phyloP scores from a whole-genome alignment of 192 early-diverging fungal genomes.

The Phlyctochytrium planicorne region DNA sequence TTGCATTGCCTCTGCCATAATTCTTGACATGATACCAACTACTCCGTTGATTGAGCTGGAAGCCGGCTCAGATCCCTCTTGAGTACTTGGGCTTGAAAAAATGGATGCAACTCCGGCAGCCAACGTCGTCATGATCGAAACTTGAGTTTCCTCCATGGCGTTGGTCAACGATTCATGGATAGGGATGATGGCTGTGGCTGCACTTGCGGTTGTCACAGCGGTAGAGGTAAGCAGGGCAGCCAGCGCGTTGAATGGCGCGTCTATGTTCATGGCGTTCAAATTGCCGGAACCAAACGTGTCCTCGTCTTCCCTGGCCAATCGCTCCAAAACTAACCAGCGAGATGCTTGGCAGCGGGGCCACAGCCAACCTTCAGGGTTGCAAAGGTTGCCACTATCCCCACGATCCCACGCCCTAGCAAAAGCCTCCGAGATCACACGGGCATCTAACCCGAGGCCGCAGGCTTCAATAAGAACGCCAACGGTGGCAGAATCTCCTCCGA shows the following conservation, averaged over 20 bases:
- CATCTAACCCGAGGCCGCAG: conserved; percentile 13
- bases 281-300: not conserved
- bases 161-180: no score
- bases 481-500: conserved; percentile 6
- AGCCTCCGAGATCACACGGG: conserved; percentile 22
- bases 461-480: conserved; percentile 8
- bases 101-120: not conserved
- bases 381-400: conserved; percentile 19
- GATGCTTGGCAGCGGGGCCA: conserved; percentile 26
- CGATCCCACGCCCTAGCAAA: conserved; percentile 28
- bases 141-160: no score
- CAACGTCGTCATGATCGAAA: not conserved
- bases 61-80: not conserved
- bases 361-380: conserved; percentile 9
- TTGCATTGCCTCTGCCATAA: not conserved
- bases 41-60: not conserved
- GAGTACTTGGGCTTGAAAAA: not conserved
- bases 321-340: conserved; percentile 20
- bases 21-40: not conserved
- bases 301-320: conserved; percentile 27
- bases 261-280: not conserved
- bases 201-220: not conserved
- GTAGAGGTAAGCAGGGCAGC: not conserved
- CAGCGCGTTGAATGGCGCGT: not conserved
- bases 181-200: not conserved